phyloP scores from a whole-genome alignment of 2,329 filamentous ascomycete genomes.

The Botrytis fabae region DNA sequence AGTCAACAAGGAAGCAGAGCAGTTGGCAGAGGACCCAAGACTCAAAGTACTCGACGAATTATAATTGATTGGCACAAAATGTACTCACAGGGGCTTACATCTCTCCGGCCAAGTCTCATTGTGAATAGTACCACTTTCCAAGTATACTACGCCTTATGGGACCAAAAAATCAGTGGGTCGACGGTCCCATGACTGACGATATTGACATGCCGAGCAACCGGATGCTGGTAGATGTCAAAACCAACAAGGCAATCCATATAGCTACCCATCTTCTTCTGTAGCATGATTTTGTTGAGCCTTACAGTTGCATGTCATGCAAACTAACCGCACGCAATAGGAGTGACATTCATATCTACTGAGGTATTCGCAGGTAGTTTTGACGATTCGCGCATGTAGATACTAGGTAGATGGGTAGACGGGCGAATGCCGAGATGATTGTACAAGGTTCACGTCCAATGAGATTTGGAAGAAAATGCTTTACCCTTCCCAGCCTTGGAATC shows the following conservation, averaged over 20 bases:
- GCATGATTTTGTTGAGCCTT: neutral
- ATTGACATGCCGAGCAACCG: constrained; percentile 8
- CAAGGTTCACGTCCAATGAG: neutral
- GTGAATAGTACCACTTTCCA: constrained; percentile 3
- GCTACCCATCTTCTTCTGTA: neutral
- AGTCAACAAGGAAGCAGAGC: constrained; percentile 25
- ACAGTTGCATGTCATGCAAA: neutral
- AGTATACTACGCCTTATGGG: constrained; percentile 6
- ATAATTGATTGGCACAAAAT: constrained; percentile 27
- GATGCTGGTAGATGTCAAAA: neutral
- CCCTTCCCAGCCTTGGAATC: neutral
- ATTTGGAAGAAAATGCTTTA: neutral
- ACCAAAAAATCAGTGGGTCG: constrained; percentile 8
- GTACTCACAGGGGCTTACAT: constrained; percentile 5
- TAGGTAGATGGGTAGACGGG: neutral
- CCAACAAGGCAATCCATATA: neutral
- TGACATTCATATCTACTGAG: neutral
- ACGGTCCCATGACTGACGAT: neutral
- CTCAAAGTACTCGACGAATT: constrained; percentile 41
- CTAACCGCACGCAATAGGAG: too few relatives aligned
- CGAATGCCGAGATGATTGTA: neutral
- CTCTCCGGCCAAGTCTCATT: neutral
- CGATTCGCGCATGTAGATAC: neutral
- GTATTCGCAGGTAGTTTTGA: neutral
- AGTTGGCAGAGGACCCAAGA: constrained; percentile 36